Base-by-base conservation (phyloP, 1,284 basidiomycete genomes). In the Apiotrichum montevideense region DNA sequence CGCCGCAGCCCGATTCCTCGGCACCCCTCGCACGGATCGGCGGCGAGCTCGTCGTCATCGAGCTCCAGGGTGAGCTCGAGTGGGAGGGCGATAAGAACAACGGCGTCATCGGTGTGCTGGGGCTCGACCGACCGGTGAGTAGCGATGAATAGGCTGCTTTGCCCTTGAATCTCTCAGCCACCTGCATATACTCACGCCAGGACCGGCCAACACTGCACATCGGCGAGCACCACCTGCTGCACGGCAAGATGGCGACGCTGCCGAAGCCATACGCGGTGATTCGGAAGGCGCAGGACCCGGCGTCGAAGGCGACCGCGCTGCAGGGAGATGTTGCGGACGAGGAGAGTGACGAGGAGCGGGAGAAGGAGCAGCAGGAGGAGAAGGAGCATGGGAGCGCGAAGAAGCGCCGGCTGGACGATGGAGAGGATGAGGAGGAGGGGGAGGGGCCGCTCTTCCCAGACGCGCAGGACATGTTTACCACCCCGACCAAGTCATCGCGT, bases 221-320 rank as follows among this genome's bases (percentile, higher is more conserved):
- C 56, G 91, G 91, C 6, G 61, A 63, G 53, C 86, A 94, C 73
- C 89, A 96, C 69, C 79, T 91, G 14, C 83, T 96, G 1, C 92
- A 96, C 70, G 92, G 92, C 48, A 90, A 88, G 69, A 80, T 95
- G 55, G 81, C 85, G 40, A 81, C 79, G 44, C 80, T 96, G 9
- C 74, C 85, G 0, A 90, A 88, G 68, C 89, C 90, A 0, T 80
- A 89, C 46, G 90, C 86, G 1, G 82, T 92, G 8, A 76, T 77
- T 35, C 67, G 73, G 4, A 59, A 68, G 8, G 67, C 59, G 3
- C 52, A 58, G n/a, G 33, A 8, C 11, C 35, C 11, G 14, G 48
- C 4, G 6, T 8, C 33, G 7, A n/a, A 34, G 21, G 39, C 39
- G 6, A 40, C 42, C 41, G 41, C 46, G 13, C 44, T 61, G 11